Evolutionary conservation across 106 monocot genomes (phyloP).

Genomic region (Gastrodia elata): DNA sequence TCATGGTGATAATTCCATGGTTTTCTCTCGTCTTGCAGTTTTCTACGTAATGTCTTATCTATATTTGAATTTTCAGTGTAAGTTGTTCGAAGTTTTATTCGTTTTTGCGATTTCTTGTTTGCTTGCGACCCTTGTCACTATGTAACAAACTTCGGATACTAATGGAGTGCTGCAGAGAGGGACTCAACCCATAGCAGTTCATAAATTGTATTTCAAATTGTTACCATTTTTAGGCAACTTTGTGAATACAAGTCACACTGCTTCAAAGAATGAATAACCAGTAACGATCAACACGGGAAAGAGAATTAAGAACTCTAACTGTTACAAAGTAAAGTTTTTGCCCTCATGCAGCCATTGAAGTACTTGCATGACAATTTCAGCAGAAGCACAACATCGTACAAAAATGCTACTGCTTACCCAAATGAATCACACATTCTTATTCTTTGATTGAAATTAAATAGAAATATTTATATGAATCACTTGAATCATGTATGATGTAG

Average conservation of each 20-base stretch:
- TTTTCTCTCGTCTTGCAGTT: no score
- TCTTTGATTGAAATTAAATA: background rate
- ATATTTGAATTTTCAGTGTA: background rate
- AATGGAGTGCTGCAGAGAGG: background rate
- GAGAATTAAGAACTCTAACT: background rate
- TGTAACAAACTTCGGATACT: no score
- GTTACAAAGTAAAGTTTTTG: background rate
- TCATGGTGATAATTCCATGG: no score
- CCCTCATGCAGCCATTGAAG: background rate
- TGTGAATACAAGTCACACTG: background rate
- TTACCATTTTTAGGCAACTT: background rate
- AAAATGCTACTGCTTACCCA: background rate
- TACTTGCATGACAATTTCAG: background rate
- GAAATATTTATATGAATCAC: background rate
- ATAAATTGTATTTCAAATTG: background rate
- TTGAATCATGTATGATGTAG: background rate
- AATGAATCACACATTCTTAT: background rate
- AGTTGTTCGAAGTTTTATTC: background rate
- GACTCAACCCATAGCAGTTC: background rate
- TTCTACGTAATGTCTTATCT: no score
- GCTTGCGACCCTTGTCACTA: no score
- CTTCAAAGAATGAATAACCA: background rate
- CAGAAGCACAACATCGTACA: background rate
- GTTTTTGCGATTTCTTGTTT: background rate
- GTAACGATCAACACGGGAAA: background rate